Base-by-base conservation (phyloP, 441 rosid species). In the Erodium chrysanthum region DNA sequence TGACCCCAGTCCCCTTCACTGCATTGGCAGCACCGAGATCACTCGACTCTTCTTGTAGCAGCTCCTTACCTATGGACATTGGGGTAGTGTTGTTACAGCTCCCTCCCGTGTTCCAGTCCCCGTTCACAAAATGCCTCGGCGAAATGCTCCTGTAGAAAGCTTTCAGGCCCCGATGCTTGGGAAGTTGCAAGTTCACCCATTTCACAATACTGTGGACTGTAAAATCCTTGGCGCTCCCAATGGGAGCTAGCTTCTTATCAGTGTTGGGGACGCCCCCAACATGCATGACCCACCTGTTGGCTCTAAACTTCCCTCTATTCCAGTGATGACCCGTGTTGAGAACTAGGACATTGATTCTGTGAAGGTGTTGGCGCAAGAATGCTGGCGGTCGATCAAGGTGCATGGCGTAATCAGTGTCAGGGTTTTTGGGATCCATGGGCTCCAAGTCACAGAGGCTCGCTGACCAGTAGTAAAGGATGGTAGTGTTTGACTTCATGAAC, bases 251-350 rank as follows among this genome's bases (percentile, higher is more conserved):
- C 81, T 8, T 67, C 12, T 48, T 48, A 15, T 48, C 56, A 3
- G 56, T 48, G 1, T 77, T 20, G 4, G 78, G 78, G 70, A 31
- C 64, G 50, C 81, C 85, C 2, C 78, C 70, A 20, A 72, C 65
- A 44, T 79, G 68, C 81, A 79, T 77, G 50, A 79, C 75, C 78
- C 82, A 80, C 9, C 61, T 77, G 69, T 82, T 77, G 20, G 46
- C 68, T 14, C 21, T 75, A 11, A 82, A 9, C 72, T 77, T 79
- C 68, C 73, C 74, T 64, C 75, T 67, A 68, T 78, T 79, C 85
- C 85, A 82, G 33, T 82, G 85, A 65, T 77, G 83, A 11, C 74
- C 80, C 21, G 83, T 79, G 56, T 82, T 82, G 11, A 79, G 77
- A 58, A 82, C 80, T 15, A 82, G 31, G 11, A 79, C 81, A 52